Evolutionary conservation across 345 rosid species (phyloP), one percentile per base, ranked within the genome.

Genomic region (Sisymbrium altissimum): DNA sequence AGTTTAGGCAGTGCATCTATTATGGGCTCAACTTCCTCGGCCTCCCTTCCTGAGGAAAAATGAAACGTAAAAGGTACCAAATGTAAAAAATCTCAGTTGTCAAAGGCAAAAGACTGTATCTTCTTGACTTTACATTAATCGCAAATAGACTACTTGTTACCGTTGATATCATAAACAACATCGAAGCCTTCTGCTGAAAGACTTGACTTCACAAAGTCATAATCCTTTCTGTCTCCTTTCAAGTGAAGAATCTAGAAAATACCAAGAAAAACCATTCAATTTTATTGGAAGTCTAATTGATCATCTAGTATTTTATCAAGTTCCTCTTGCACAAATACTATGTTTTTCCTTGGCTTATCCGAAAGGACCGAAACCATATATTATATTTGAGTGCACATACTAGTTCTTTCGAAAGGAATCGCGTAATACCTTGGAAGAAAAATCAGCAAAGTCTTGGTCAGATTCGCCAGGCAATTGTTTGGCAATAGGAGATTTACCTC

Each of bases 201-300:
- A 81, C 97, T 95, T 19, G 99, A 84, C 71, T 92, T 95, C 66
- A 95, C 97, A 72, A 95, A 95, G n/a, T 95, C 96, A 41, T 79
- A 92, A 79, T 95, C 97, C 74, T 83, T 87, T 80, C 99, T 82
- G 82, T 92, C 99, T 85, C 97, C 99, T 87, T 94, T 94, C 82
- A 94, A 79, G 79, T 91, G 97, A 87, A 82, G 85, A 79, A 94
- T 83, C 96, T 94, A 81, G 66, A 79, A 65, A 81, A 82, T 4
- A 72, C 25, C 58, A 60, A 18, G 1, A 63, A 54, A 56, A 64
- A 7, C 7, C 38, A 50, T 14, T 39, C 39, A 38, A 21, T 39
- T 13, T 9, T 3, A 6, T 4, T 62, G 38, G 9, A 27, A 49
- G 2, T 9, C 40, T 36, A 36, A 36, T 36, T 36, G 11, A 36